These are phyloP conservation scores for Pythium phragmiticola DNA, from an alignment of 352 stramenopile genomes.

Conservation along the genomic window DNA sequence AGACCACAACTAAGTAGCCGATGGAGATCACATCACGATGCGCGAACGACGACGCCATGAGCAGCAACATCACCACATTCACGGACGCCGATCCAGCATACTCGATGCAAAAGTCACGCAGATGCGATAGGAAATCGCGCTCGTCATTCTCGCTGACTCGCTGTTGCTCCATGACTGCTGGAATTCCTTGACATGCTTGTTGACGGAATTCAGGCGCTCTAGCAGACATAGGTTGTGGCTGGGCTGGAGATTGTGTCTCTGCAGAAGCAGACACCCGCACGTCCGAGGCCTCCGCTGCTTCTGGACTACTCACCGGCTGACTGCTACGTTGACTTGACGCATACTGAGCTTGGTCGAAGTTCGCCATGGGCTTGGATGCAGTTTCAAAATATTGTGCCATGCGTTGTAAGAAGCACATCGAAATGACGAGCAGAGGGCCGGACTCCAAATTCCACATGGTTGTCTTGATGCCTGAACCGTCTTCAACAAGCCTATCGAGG, in stretches of 20 bases:
- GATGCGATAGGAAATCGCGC: conserved; percentile 62
- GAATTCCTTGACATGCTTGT: background rate
- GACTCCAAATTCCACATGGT: conserved; percentile 54
- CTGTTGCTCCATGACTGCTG: conserved; percentile 16
- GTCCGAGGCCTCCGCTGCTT: background rate
- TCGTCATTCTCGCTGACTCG: conserved; percentile 29
- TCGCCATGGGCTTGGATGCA: background rate
- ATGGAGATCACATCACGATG: conserved; percentile 77
- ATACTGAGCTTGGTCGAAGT: background rate
- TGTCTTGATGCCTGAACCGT: conserved; percentile 22
- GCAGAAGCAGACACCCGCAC: conserved; percentile 1
- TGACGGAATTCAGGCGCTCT: background rate
- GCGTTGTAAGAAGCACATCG: conserved; percentile 73
- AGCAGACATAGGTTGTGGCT: background rate
- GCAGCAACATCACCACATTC: conserved; percentile 71
- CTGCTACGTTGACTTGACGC: conserved; percentile 16
- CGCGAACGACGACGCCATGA: conserved; percentile 79
- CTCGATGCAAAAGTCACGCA: conserved; percentile 62
- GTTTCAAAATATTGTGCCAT: conserved; percentile 67
- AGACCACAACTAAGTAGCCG: conserved; percentile 78
- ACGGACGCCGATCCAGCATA: conserved; percentile 78
- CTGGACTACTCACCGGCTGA: conserved; percentile 4
- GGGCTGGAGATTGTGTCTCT: background rate
- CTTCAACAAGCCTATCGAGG: conserved; percentile 48
- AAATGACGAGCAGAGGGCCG: conserved; percentile 62